A percentile compares a stretch with the other conserved stretches of the same genome.
These are phyloP conservation scores for Calonectria montana DNA, from an alignment of 2,329 filamentous ascomycete species.

Conservation along the genomic window DNA sequence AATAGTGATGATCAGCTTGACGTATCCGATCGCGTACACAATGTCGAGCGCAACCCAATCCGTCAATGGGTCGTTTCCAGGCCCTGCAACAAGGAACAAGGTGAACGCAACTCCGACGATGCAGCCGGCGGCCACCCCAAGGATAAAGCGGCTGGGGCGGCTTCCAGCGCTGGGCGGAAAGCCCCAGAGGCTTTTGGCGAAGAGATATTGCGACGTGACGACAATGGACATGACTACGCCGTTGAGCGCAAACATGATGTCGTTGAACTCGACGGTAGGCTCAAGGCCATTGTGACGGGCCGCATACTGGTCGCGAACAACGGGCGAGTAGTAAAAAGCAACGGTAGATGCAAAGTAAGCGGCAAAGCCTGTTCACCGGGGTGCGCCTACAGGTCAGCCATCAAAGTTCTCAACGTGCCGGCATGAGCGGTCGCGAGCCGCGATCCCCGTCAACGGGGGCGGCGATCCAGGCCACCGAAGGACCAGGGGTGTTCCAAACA, in stretches of 20 bases:
- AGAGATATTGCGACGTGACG: conserved; percentile 82
- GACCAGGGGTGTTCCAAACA: conserved; percentile 25
- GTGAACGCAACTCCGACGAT: conserved; percentile 68
- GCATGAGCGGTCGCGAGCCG: conserved; percentile 5
- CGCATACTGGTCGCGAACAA: conserved; percentile 86
- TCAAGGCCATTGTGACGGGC: conserved; percentile 78
- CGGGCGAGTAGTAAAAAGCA: conserved; percentile 81
- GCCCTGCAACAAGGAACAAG: conserved; percentile 58
- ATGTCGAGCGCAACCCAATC: conserved; percentile 74
- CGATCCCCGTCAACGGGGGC: conserved; percentile 22
- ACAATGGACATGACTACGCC: conserved; percentile 78
- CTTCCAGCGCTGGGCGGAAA: conserved; percentile 71
- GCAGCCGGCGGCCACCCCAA: conserved; percentile 77
- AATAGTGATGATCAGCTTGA: conserved; percentile 89
- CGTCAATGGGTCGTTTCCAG: conserved; percentile 51
- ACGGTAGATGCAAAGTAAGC: conserved; percentile 81
- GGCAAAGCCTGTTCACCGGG: conserved; percentile 67
- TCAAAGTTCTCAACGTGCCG: not conserved
- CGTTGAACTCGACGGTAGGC: conserved; percentile 90
- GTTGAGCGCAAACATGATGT: conserved; percentile 88
- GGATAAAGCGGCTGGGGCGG: conserved; percentile 70
- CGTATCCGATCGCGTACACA: conserved; percentile 79
- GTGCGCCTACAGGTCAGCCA: conserved; percentile 30
- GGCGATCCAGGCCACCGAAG: conserved; percentile 24
- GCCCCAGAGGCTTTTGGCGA: conserved; percentile 74